Percentiles rank a stretch among this genome's conserved stretches.
phyloP scores from a whole-genome alignment of 2,329 filamentous ascomycete genomes.

The Ophiostoma himal-ulmi region DNA sequence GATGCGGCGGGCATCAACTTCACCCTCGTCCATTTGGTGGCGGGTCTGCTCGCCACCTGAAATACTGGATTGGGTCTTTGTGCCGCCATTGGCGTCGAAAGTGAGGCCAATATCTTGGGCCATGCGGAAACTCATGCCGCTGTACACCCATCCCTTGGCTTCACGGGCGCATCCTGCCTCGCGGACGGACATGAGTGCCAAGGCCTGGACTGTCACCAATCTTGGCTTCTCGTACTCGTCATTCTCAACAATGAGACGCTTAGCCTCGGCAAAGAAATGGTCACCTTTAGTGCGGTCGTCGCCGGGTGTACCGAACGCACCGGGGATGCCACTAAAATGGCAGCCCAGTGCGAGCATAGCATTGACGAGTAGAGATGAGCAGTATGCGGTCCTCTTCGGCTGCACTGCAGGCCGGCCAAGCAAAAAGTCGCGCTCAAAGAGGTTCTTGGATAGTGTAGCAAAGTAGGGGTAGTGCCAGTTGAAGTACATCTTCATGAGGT shows the following conservation, averaged over 20 bases:
- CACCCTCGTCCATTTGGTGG: conserved; percentile 60
- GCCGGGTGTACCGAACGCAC: conserved; percentile 62
- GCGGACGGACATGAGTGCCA: conserved; percentile 91
- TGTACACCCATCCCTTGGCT: conserved; percentile 96
- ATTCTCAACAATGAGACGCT: conserved; percentile 79
- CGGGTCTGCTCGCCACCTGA: background rate
- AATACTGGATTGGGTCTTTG: background rate
- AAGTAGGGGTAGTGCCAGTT: conserved; percentile 98
- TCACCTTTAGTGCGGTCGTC: conserved; percentile 85
- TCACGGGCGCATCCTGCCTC: conserved; percentile 93
- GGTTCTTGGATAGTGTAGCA: conserved; percentile 75
- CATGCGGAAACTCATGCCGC: conserved; percentile 97
- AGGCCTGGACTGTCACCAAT: conserved; percentile 83
- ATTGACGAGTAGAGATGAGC: conserved; percentile 85
- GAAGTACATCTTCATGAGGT: conserved; percentile 96
- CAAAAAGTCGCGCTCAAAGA: conserved; percentile 83
- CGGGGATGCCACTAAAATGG: conserved; percentile 76
- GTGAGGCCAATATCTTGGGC: conserved; percentile 90
- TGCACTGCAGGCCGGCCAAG: conserved; percentile 56
- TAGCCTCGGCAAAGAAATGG: conserved; percentile 93
- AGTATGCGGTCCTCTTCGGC: conserved; percentile 62
- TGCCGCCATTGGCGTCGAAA: conserved; percentile 60
- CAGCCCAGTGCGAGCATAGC: conserved; percentile 89
- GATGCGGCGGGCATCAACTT: conserved; percentile 81
- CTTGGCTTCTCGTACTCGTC: conserved; percentile 89